Evolutionary conservation across 768 basidiomycete genomes (phyloP), one percentile per base, ranked within the genome.

Genomic region (Boletus subparvulus): DNA sequence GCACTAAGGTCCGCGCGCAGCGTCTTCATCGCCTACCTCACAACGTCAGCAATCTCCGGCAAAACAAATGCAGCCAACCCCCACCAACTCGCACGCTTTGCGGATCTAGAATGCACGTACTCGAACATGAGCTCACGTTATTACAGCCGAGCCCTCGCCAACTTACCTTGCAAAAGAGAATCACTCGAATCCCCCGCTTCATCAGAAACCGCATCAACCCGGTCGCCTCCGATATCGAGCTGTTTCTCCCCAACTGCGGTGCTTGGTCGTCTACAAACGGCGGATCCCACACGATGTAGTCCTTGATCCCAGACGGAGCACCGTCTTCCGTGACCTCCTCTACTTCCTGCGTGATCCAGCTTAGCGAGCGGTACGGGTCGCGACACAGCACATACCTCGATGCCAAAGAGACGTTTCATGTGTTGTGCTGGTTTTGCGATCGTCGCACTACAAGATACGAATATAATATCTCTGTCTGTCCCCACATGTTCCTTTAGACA

Each of bases 391-490:
- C 69, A 50, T 12, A 77, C 72, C 33, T 82, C 74, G 6, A 94
- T 72, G 21, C 87, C 88, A 62, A 92, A 90, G 43, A 96, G 80
- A 36, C 78, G 80, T 56, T 75, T 77, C 91, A 95, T 94, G 62
- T 94, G 89, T 52, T 80, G 72, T 37, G 73, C 71, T 7, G 93
- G 91, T 58, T 91, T 88, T 6, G 85, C 76, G 43, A 96, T 87
- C 0, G 93, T 96, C 36, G 93, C 93, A 58, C 90, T 93, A 66
- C 93, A 95, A 13, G 92, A 93, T 7, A 95, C 82, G 65, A 91
- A 93, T 17, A 75, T 80, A 3, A 80, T 66, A 0, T 73, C 74
- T 47, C 72, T 70, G 64, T 92, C 90, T 68, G 53, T 16, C 16
- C 32, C n/a, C 30, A 13, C 36, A 11, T 17, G 39, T 44, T 37